phyloP scores from a whole-genome alignment of 2,329 filamentous ascomycete species.

The Thielaviopsis euricoi region DNA sequence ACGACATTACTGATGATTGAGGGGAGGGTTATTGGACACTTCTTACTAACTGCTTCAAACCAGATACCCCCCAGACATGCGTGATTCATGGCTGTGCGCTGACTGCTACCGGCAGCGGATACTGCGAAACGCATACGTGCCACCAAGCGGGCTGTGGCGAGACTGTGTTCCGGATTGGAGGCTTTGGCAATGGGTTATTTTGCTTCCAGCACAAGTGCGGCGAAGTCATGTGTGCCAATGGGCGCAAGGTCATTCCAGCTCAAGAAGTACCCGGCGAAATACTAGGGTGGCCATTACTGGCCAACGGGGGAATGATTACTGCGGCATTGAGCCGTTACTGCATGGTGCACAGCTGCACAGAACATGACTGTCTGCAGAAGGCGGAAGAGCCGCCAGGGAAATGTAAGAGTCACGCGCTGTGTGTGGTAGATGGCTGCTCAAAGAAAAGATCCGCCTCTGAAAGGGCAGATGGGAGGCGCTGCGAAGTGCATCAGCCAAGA shows the following conservation, averaged over 20 bases:
- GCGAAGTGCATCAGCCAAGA: not conserved
- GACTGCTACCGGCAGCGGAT: not conserved
- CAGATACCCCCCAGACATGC: conserved; percentile 7
- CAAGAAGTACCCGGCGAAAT: not conserved
- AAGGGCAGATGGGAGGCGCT: not conserved
- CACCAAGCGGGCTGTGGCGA: not conserved
- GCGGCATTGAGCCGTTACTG: not conserved
- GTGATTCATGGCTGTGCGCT: conserved; percentile 2
- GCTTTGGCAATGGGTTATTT: not conserved
- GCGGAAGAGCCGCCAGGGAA: not conserved
- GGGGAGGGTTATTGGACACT: no score
- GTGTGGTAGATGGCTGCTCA: not conserved
- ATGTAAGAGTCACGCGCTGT: not conserved
- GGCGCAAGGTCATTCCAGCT: not conserved
- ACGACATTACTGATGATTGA: no score
- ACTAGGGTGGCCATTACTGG: not conserved
- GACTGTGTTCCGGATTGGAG: not conserved
- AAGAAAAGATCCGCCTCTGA: not conserved
- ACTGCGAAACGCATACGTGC: conserved; percentile 4
- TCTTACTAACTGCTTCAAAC: not conserved
- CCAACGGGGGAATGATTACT: no score
- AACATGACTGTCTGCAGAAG: not conserved
- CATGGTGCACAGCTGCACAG: not conserved
- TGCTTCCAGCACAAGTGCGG: not conserved
- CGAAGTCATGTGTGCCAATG: not conserved